A percentile compares a stretch with the other conserved stretches of the same genome.
These are phyloP conservation scores for Microsporum canis DNA, from an alignment of 2,329 filamentous ascomycete genomes.

Conservation along the genomic window DNA sequence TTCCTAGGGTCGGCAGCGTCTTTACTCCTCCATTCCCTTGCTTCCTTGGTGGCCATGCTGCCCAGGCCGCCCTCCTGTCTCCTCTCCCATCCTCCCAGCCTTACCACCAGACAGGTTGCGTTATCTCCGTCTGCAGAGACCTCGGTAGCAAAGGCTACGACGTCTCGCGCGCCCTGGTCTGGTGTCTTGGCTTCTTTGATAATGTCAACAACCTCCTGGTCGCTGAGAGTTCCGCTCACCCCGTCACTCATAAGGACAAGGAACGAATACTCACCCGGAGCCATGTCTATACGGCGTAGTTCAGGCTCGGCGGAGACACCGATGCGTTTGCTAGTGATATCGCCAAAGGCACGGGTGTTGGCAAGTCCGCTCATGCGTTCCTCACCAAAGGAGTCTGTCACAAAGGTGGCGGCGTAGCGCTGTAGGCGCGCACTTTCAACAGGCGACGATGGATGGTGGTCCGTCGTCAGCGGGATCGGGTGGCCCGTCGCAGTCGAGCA, in stretches of 20 bases:
- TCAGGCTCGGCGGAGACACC: constrained; percentile 93
- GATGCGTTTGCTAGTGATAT: constrained; percentile 81
- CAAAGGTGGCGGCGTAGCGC: constrained; percentile 73
- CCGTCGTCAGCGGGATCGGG: constrained; percentile 70
- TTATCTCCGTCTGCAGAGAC: constrained; percentile 57
- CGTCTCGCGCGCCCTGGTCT: constrained; percentile 65
- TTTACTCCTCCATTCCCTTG: constrained; percentile 67
- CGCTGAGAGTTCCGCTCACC: constrained; percentile 69
- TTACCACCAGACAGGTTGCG: constrained; percentile 51
- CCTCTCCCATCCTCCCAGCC: constrained; percentile 55
- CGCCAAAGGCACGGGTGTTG: constrained; percentile 88
- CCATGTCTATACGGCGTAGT: constrained; percentile 64
- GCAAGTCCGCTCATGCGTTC: constrained; percentile 88
- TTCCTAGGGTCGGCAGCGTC: constrained; percentile 75
- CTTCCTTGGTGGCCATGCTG: constrained; percentile 82
- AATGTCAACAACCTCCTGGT: constrained; percentile 94
- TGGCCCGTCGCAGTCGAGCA: constrained; percentile 76
- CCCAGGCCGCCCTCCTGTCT: constrained; percentile 68
- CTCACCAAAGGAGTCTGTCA: constrained; percentile 94
- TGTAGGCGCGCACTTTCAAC: constrained; percentile 72
- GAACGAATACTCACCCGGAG: constrained; percentile 77
- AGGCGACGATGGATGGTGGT: constrained; percentile 86
- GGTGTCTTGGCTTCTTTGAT: constrained; percentile 89
- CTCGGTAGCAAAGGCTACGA: constrained; percentile 83
- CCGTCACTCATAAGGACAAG: constrained; percentile 82